Evolutionary conservation across 2,329 filamentous ascomycete species (phyloP).

Genomic region (Calonectria crousiana): DNA sequence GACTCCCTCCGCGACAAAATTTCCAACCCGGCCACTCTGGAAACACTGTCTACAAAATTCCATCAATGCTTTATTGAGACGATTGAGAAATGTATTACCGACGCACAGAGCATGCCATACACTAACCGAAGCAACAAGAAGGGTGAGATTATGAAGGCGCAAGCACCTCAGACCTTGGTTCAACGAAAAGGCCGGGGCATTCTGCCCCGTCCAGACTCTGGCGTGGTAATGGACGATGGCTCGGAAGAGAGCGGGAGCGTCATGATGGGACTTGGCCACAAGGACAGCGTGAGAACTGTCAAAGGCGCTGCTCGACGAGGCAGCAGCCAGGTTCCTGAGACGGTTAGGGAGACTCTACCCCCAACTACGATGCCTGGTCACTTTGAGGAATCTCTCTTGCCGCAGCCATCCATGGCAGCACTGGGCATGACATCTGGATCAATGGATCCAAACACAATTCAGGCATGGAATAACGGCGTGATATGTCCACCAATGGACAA

Average conservation of each 20-base stretch:
- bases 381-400: conserved; percentile 36
- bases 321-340: conserved; percentile 43
- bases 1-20: conserved; percentile 52
- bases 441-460: conserved; percentile 39
- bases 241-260: conserved; percentile 54
- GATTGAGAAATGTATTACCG: conserved; percentile 50
- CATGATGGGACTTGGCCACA: conserved; percentile 40
- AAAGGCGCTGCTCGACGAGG: conserved; percentile 32
- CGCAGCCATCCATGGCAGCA: conserved; percentile 37
- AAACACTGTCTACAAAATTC: conserved; percentile 54
- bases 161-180: conserved; percentile 34
- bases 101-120: conserved; percentile 54
- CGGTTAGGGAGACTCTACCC: conserved; percentile 34
- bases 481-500: conserved; percentile 38
- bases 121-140: conserved; percentile 57
- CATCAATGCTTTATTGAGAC: conserved; percentile 57
- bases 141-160: conserved; percentile 43
- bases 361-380: conserved; percentile 24
- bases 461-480: conserved; percentile 47
- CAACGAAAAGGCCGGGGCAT: conserved; percentile 42
- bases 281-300: conserved; percentile 49
- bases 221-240: conserved; percentile 53
- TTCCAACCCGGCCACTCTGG: conserved; percentile 52
- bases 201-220: conserved; percentile 52
- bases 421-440: conserved; percentile 21